Percentiles rank a stretch among this genome's conserved stretches.
Conservation (phyloP, 2,329 filamentous ascomycete genomes). For the Xylariaceae sp. region DNA sequence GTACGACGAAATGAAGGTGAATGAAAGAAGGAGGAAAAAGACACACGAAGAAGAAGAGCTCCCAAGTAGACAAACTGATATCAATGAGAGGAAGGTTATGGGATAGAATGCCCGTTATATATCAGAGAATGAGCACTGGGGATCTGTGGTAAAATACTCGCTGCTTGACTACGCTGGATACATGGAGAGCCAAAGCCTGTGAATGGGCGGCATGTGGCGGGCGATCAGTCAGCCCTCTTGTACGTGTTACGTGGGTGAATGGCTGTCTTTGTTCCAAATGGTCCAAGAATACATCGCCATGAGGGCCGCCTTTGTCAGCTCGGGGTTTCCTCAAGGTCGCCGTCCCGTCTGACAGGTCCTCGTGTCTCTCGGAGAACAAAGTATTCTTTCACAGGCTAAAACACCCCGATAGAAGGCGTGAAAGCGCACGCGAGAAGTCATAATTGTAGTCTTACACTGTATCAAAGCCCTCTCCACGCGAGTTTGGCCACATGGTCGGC, state of each 20-base stretch:
- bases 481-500: constrained; percentile 86
- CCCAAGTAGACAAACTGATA: too few relatives aligned
- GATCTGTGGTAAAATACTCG: constrained; percentile 24
- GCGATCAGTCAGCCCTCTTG: constrained; percentile 27
- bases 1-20: constrained; percentile 12
- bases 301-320: constrained; percentile 16
- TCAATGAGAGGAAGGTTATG: too few relatives aligned
- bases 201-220: constrained; percentile 19
- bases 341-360: constrained; percentile 5
- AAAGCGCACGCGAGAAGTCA: background rate
- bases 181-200: constrained; percentile 4
- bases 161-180: constrained; percentile 6
- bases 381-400: background rate
- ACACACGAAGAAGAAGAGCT: too few relatives aligned
- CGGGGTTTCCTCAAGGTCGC: background rate
- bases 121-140: constrained; percentile 26
- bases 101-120: constrained; percentile 5
- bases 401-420: background rate
- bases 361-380: constrained; percentile 10
- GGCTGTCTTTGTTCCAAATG: constrained; percentile 27
- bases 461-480: constrained; percentile 60
- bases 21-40: background rate
- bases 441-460: background rate
- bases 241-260: constrained; percentile 20
- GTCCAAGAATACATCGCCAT: constrained; percentile 10